Evolutionary conservation across 2,329 filamentous ascomycete species (phyloP).

Genomic region (Aspergillus sp.): DNA sequence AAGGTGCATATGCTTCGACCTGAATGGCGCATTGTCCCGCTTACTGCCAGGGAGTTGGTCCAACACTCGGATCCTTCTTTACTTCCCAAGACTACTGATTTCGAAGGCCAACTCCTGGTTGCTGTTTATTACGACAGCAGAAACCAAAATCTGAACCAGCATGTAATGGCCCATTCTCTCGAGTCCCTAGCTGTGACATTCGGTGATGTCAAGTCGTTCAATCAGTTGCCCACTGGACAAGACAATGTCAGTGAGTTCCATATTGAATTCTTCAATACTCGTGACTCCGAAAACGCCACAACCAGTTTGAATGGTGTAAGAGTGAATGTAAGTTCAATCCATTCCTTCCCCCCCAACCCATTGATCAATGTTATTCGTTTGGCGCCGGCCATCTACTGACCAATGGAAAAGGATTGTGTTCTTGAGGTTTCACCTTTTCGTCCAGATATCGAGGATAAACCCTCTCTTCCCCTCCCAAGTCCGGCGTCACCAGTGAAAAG

Average conservation of each 20-base stretch:
- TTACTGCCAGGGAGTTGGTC: constrained; percentile 41
- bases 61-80: constrained; percentile 26
- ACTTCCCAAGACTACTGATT: constrained; percentile 29
- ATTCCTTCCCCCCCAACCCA: neutral
- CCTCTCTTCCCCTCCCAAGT: constrained; percentile 7
- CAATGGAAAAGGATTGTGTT: constrained; percentile 19
- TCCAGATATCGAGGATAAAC: constrained; percentile 20
- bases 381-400: too few species aligned
- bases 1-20: constrained; percentile 39
- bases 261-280: constrained; percentile 34
- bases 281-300: constrained; percentile 28
- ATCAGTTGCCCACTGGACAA: constrained; percentile 19
- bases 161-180: constrained; percentile 42
- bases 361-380: neutral
- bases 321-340: constrained; percentile 24
- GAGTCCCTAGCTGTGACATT: constrained; percentile 30
- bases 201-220: constrained; percentile 32
- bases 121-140: constrained; percentile 37
- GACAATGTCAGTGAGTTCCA: constrained; percentile 28
- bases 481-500: constrained; percentile 11
- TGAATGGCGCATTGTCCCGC: constrained; percentile 42
- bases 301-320: constrained; percentile 28
- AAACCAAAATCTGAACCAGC: constrained; percentile 19
- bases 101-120: constrained; percentile 51
- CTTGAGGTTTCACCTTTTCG: constrained; percentile 23